Base-by-base conservation (phyloP, 345 rosid species). In the Moricandia moricandioides region DNA sequence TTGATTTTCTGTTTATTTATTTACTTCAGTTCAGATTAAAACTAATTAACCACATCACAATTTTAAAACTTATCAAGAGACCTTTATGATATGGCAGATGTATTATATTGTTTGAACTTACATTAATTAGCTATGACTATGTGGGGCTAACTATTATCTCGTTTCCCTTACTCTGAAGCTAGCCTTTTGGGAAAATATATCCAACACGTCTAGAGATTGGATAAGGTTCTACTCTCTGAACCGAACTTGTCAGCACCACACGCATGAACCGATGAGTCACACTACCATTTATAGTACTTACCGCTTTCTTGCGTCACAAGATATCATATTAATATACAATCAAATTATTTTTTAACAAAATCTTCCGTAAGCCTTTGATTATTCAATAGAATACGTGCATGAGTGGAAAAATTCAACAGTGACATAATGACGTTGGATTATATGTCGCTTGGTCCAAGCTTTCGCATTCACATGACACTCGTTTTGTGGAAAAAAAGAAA, bases 241-340 rank as follows among this genome's bases (percentile, higher is more conserved):
- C 24, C 12, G 94, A 92, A 80, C 82, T 86, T 49, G 81, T 90
- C 83, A 85, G 84, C 80, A 67, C 85, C 71, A 83, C 83, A 77
- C 89, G 33, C 54, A 7, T 39, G 56, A 24, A 33, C 12, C 7
- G 26, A 70, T 70, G 67, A 77, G 70, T 56, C 80, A 70, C 63
- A 74, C 8, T 58, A 8, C 10, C 30, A 49, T 21, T 45, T 12
- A 33, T 47, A 24, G 61, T 33, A n/a, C 9, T 55, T 4, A 1
- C 13, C 47, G 17, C 13, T 76, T 57, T 5, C 76, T 70, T 71
- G 62, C 27, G 3, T 2, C 1, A 11, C 54, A 64, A 56, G 71
- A 21, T 69, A 56, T 12, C 17, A 33, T 71, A 45, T 57, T 57
- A 16, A 45, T 57, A 64, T 64, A 2, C 37, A 7, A 3, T 7